Percentiles rank a stretch among this genome's conserved stretches.
Conservation (phyloP, 2,329 filamentous ascomycete species). For the Dactylonectria estremocensis region DNA sequence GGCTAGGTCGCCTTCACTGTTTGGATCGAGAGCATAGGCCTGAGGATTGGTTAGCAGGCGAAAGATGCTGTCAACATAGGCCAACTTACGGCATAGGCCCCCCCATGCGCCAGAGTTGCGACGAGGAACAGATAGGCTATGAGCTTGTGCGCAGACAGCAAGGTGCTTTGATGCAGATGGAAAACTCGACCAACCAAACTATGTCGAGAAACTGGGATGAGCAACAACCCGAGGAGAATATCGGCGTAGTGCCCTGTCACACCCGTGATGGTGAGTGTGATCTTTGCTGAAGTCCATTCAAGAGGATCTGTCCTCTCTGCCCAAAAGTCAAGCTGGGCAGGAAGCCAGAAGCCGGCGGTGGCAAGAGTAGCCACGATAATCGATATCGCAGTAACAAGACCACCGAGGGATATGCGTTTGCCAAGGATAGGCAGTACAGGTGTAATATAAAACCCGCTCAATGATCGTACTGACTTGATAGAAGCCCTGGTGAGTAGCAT, state of each 20-base stretch:
- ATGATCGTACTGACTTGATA: neutral
- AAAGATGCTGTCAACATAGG: neutral
- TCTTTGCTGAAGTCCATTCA: conserved; percentile 25
- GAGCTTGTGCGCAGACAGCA: conserved; percentile 25
- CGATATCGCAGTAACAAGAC: neutral
- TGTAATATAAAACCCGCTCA: conserved; percentile 7
- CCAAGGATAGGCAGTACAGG: conserved; percentile 15
- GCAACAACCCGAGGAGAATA: conserved; percentile 24
- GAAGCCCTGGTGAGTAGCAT: neutral
- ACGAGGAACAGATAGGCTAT: conserved; percentile 19
- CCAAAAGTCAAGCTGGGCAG: conserved; percentile 24
- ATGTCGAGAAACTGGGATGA: conserved; percentile 25
- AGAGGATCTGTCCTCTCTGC: conserved; percentile 25
- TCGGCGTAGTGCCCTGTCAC: conserved; percentile 31
- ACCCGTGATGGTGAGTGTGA: conserved; percentile 19
- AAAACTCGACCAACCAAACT: conserved; percentile 25
- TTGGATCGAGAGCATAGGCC: conserved; percentile 13
- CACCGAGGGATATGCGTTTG: conserved; percentile 14
- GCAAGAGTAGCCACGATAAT: conserved; percentile 4
- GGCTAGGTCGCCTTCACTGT: conserved; percentile 8
- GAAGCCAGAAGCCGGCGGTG: conserved; percentile 19
- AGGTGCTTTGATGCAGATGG: conserved; percentile 15
- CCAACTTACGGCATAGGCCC: conserved; percentile 22
- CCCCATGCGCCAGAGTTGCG: conserved; percentile 5
- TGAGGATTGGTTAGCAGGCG: neutral